Percentiles rank a stretch among this genome's conserved stretches.
These are phyloP conservation scores for Trichosporon inkin DNA, from an alignment of 1,284 basidiomycete genomes.

Conservation along the genomic window DNA sequence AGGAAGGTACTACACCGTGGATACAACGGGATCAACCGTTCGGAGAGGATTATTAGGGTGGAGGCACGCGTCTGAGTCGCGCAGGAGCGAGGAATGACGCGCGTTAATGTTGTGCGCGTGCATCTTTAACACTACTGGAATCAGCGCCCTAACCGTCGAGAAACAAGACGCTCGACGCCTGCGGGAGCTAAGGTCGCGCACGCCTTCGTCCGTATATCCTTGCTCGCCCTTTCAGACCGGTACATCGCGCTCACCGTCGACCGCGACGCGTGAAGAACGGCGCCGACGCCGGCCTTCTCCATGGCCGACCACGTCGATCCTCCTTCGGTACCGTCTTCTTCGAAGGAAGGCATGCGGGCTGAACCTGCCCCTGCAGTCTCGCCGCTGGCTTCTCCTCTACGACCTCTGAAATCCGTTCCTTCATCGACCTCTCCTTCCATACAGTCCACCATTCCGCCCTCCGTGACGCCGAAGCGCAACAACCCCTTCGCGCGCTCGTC, in stretches of 20 bases:
- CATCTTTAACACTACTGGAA: too few relatives aligned
- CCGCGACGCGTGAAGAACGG: not conserved
- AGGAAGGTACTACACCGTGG: too few relatives aligned
- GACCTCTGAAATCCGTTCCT: not conserved
- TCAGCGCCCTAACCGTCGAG: too few relatives aligned
- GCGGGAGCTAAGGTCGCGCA: not conserved
- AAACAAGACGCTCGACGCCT: too few relatives aligned
- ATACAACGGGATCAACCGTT: too few relatives aligned
- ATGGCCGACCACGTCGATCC: not conserved
- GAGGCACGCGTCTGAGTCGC: too few relatives aligned
- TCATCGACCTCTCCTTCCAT: not conserved
- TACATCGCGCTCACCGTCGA: not conserved
- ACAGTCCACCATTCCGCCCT: not conserved
- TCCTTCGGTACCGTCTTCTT: not conserved
- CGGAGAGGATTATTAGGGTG: too few relatives aligned
- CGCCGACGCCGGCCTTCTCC: not conserved
- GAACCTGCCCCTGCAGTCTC: not conserved
- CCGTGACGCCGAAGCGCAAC: not conserved
- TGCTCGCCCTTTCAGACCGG: not conserved
- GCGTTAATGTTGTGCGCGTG: too few relatives aligned
- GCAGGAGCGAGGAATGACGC: too few relatives aligned
- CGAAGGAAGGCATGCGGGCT: not conserved
- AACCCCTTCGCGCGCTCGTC: constrained; percentile 17
- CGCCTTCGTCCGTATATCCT: not conserved
- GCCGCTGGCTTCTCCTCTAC: not conserved